Conservation (phyloP, 768 basidiomycete genomes). For the Mrakia hoshinonis region DNA sequence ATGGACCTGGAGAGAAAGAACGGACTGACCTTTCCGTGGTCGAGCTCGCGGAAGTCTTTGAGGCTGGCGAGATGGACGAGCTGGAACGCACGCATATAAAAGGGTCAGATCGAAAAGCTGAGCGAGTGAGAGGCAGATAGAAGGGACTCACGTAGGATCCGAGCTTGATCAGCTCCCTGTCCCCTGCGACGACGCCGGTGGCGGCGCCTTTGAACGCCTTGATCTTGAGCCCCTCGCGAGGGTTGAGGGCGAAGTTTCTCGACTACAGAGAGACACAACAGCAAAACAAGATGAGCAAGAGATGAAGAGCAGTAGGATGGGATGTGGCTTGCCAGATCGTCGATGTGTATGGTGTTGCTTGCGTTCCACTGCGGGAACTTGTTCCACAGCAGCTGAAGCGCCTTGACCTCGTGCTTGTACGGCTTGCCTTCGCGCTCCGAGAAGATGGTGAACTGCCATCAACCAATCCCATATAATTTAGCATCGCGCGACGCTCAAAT, state of each 20-base stretch:
- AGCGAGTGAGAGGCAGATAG: no score
- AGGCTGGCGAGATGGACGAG: neutral
- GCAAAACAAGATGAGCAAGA: neutral
- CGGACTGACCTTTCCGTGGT: conserved; percentile 1
- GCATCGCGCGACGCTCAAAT: neutral
- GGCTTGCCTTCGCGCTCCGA: conserved; percentile 57
- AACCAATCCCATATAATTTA: neutral
- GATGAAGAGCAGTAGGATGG: neutral
- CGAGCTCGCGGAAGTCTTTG: neutral
- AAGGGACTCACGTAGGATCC: neutral
- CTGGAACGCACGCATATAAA: no score
- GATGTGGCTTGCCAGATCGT: conserved; percentile 52
- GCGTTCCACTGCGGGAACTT: conserved; percentile 58
- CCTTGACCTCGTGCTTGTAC: conserved; percentile 47
- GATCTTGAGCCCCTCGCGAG: neutral
- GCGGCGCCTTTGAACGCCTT: neutral
- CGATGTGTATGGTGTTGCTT: conserved; percentile 74
- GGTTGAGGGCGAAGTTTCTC: neutral
- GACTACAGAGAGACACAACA: neutral
- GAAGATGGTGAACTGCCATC: conserved; percentile 9
- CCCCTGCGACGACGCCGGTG: neutral
- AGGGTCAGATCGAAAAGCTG: no score
- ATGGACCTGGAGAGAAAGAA: neutral
- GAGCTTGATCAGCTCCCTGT: neutral
- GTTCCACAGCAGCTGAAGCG: conserved; percentile 74